Conservation (phyloP, 805 yeast genomes). For the Zygosaccharomyces siamensis region DNA sequence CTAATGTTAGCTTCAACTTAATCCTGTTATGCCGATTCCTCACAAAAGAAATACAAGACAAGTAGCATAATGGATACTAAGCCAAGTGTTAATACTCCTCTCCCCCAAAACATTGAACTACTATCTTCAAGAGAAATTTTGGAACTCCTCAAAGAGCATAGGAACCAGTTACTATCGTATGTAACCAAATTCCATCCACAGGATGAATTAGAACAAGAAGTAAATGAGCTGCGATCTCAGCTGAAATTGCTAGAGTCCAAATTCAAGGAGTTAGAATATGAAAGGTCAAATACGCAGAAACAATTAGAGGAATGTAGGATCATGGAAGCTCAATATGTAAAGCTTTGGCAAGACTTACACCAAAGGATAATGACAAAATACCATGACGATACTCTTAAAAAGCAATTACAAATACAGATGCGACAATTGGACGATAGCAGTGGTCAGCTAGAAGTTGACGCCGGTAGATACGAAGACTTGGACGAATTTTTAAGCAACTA, state of each 20-base stretch:
- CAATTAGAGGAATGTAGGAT: constrained; percentile 27
- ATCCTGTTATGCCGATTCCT: neutral
- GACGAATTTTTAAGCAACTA: constrained; percentile 41
- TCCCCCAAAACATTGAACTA: constrained; percentile 25
- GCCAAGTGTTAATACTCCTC: constrained; percentile 4
- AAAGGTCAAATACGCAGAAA: constrained; percentile 24
- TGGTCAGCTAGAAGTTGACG: constrained; percentile 16
- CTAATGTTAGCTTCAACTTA: neutral
- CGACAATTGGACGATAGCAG: constrained; percentile 31
- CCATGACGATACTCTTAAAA: constrained; percentile 35
- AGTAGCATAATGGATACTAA: neutral
- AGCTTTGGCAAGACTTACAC: constrained; percentile 37
- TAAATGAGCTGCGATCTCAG: constrained; percentile 11
- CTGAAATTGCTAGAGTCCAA: constrained; percentile 22
- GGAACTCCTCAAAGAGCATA: constrained; percentile 18
- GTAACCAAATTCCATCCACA: constrained; percentile 24
- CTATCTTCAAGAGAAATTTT: constrained; percentile 24
- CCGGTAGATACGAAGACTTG: constrained; percentile 29
- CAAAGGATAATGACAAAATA: constrained; percentile 39
- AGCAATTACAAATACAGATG: constrained; percentile 29
- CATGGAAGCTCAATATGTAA: constrained; percentile 30
- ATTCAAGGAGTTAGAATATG: constrained; percentile 24
- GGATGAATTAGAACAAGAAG: constrained; percentile 9
- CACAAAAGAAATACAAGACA: neutral
- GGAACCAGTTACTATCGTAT: constrained; percentile 19